These are phyloP conservation scores for Penicillium simplicissimum DNA, from an alignment of 495 filamentous ascomycete genomes.

Conservation along the genomic window DNA sequence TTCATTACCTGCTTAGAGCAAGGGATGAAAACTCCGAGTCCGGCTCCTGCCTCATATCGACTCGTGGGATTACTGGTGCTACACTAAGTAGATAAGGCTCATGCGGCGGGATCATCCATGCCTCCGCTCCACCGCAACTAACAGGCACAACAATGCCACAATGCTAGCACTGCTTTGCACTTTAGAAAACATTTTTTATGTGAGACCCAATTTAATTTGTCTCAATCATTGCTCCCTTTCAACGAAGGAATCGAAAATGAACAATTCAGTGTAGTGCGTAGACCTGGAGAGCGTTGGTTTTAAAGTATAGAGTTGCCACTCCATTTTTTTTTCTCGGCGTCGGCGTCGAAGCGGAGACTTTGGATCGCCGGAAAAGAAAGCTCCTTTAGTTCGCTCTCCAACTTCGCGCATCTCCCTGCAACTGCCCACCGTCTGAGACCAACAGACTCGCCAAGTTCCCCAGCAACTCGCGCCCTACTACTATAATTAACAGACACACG, in stretches of 20 bases:
- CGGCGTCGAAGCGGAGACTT: conserved; percentile 30
- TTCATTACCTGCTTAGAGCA: background rate
- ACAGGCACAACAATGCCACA: background rate
- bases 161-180: background rate
- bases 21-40: background rate
- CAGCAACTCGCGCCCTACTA: conserved; percentile 9
- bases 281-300: background rate
- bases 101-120: background rate
- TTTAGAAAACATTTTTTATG: background rate
- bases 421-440: conserved; percentile 17
- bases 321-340: conserved; percentile 32
- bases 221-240: background rate
- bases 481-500: conserved; percentile 2
- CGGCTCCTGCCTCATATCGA: background rate
- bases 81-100: background rate
- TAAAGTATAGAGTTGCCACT: conserved; percentile 32
- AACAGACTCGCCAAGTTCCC: conserved; percentile 17
- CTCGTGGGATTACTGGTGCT: background rate
- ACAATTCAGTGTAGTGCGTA: background rate
- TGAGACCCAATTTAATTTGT: background rate
- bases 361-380: conserved; percentile 38
- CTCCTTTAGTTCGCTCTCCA: conserved; percentile 33
- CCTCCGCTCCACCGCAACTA: background rate
- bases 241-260: background rate
- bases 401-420: conserved; percentile 30